Evolutionary conservation across 345 rosid genomes (phyloP).

Genomic region (Noccaea caerulescens): DNA sequence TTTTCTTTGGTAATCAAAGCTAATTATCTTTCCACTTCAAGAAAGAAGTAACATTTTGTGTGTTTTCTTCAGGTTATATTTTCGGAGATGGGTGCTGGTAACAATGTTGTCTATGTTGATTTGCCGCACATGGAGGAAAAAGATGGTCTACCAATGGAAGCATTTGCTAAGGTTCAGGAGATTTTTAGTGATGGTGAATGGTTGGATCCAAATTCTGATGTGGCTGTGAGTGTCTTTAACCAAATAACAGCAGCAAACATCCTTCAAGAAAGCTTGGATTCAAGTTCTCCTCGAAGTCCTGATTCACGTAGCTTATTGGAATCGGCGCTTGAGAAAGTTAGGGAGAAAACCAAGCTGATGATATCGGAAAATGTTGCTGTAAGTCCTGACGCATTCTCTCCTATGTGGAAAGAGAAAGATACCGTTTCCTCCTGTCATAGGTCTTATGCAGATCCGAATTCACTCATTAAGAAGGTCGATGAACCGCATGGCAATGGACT

Average conservation of each 20-base stretch:
- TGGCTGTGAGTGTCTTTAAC: conserved; percentile 54
- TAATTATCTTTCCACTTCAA: too few species aligned
- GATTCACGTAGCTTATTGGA: conserved; percentile 48
- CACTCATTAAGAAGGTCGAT: conserved; percentile 47
- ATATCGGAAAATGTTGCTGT: conserved; percentile 40
- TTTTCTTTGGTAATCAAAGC: neutral
- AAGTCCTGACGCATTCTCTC: conserved; percentile 41
- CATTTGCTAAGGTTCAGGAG: conserved; percentile 67
- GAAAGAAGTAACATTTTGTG: conserved; percentile 31
- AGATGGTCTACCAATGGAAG: conserved; percentile 72
- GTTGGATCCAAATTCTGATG: conserved; percentile 59
- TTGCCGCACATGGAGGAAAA: conserved; percentile 57
- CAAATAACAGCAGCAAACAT: conserved; percentile 56
- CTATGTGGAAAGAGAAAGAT: conserved; percentile 42
- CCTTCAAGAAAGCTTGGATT: conserved; percentile 53
- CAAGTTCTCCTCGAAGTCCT: conserved; percentile 47
- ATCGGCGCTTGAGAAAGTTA: conserved; percentile 48
- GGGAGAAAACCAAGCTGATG: conserved; percentile 47
- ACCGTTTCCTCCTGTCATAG: conserved; percentile 27
- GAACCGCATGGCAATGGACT: conserved; percentile 48
- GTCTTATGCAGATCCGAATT: conserved; percentile 48
- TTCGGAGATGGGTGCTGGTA: conserved; percentile 66
- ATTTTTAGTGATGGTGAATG: conserved; percentile 62
- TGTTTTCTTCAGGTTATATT: conserved; percentile 64
- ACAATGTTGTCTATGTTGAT: conserved; percentile 53